These are phyloP conservation scores for Otatea glauca DNA, from an alignment of 176 grass and related monocot species.

Conservation along the genomic window DNA sequence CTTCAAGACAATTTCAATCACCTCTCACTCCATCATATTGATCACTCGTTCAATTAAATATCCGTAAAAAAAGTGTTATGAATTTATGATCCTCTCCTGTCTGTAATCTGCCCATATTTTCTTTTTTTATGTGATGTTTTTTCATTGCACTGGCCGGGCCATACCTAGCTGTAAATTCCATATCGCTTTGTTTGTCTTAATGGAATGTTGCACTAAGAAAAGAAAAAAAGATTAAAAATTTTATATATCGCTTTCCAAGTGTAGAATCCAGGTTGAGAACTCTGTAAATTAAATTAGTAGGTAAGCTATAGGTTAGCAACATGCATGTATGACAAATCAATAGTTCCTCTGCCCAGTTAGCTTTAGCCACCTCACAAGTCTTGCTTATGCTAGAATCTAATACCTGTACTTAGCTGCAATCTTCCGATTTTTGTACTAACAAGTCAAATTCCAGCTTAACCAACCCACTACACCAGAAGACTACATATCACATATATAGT, in stretches of 20 bases:
- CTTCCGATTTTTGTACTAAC: not conserved
- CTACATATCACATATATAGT: not conserved
- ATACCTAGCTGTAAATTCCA: not conserved
- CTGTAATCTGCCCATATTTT: not conserved
- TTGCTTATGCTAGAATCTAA: not conserved
- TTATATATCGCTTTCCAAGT: not conserved
- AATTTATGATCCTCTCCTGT: too few species aligned
- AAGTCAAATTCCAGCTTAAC: constrained; percentile 23
- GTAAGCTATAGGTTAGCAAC: not conserved
- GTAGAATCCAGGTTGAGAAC: not conserved
- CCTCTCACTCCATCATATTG: too few species aligned
- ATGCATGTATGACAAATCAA: not conserved
- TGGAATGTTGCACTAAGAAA: not conserved
- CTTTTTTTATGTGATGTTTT: too few species aligned
- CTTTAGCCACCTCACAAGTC: not conserved
- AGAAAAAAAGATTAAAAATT: not conserved
- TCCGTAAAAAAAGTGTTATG: too few species aligned
- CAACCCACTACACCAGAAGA: not conserved
- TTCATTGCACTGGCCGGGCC: too few species aligned
- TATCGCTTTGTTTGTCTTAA: not conserved
- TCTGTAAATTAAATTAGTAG: not conserved
- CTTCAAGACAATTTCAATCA: too few species aligned
- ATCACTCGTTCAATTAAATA: too few species aligned
- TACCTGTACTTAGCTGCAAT: not conserved
- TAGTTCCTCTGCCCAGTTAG: not conserved